Percentiles rank a stretch among this genome's conserved stretches.
Evolutionary conservation across 2,329 filamentous ascomycete genomes (phyloP).

Genomic region (Alternaria metachromatica): DNA sequence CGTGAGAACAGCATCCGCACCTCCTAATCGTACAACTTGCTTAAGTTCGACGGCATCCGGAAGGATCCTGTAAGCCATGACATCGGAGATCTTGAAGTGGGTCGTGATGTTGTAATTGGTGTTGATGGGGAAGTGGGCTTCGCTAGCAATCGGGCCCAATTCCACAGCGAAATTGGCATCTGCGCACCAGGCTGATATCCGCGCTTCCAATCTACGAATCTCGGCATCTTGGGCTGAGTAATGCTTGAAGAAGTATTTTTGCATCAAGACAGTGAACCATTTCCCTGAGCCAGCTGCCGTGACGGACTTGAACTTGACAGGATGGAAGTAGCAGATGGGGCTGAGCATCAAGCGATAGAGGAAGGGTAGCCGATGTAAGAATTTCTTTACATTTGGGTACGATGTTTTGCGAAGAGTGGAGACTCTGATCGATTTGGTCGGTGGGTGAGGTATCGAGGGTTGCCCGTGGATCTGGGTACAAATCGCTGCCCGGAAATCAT

Average conservation of each 20-base stretch:
- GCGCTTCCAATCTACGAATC: slow-evolving; percentile 54
- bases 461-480: slow-evolving; percentile 57
- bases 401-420: slow-evolving; percentile 56
- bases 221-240: slow-evolving; percentile 54
- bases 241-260: slow-evolving; percentile 58
- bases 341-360: slow-evolving; percentile 57
- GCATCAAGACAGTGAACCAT: slow-evolving; percentile 57
- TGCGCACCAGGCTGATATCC: slow-evolving; percentile 58
- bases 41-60: slow-evolving; percentile 52
- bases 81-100: slow-evolving; percentile 55
- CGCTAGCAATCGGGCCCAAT: slow-evolving; percentile 53
- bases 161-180: slow-evolving; percentile 62
- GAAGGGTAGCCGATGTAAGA: slow-evolving; percentile 59
- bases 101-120: slow-evolving; percentile 57
- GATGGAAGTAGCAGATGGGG: slow-evolving; percentile 61
- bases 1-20: slow-evolving; percentile 57
- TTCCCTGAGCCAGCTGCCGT: slow-evolving; percentile 59
- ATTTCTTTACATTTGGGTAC: slow-evolving; percentile 50
- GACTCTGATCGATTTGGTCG: slow-evolving; percentile 56
- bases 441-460: slow-evolving; percentile 60
- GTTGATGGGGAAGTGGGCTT: slow-evolving; percentile 58
- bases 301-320: slow-evolving; percentile 58
- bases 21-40: slow-evolving; percentile 59
- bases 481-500: slow-evolving; percentile 57
- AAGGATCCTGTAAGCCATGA: slow-evolving; percentile 58